A percentile compares a stretch with the other conserved stretches of the same genome.
Evolutionary conservation across 768 basidiomycete species (phyloP).

Genomic region (Tulasnella sp.): DNA sequence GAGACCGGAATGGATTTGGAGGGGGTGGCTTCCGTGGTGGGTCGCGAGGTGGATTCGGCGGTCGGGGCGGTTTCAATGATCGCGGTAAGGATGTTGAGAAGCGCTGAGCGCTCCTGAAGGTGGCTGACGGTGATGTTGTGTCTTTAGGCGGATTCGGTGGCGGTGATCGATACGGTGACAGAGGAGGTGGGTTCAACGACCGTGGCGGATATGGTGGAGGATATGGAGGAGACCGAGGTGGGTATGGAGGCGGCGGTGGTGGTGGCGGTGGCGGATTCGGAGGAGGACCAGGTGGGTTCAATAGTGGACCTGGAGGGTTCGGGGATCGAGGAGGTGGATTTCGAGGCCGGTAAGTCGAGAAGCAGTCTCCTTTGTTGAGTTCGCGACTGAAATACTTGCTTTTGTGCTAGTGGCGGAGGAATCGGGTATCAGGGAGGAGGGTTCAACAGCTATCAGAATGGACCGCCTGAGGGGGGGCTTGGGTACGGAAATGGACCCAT

Average conservation of each 20-base stretch:
- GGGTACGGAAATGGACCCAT: slow-evolving; percentile 15
- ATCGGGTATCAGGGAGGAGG: slow-evolving; percentile 57
- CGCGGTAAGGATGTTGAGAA: slow-evolving; percentile 18
- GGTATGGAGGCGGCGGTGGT: slow-evolving; percentile 20
- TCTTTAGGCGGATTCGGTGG: slow-evolving; percentile 23
- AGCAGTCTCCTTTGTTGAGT: slow-evolving; percentile 4
- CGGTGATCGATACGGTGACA: slow-evolving; percentile 23
- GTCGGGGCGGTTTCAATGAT: slow-evolving; percentile 15
- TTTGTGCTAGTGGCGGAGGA: slow-evolving; percentile 57
- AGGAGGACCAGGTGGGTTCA: slow-evolving; percentile 24
- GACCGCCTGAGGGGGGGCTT: slow-evolving; percentile 25
- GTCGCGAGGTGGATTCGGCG: slow-evolving; percentile 11
- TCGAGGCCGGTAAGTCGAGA: slow-evolving; percentile 41
- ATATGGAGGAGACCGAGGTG: slow-evolving; percentile 20
- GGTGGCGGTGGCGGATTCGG: not conserved
- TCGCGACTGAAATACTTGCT: slow-evolving; percentile 23
- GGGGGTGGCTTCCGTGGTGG: slow-evolving; percentile 20
- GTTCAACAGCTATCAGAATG: slow-evolving; percentile 31
- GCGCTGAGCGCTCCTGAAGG: slow-evolving; percentile 3
- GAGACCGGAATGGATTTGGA: slow-evolving; percentile 25
- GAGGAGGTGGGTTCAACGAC: slow-evolving; percentile 14
- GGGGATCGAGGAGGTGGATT: slow-evolving; percentile 37
- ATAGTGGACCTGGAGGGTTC: slow-evolving; percentile 28
- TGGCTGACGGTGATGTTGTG: slow-evolving; percentile 29
- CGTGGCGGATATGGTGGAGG: slow-evolving; percentile 27